Evolutionary conservation across 1,284 basidiomycete genomes (phyloP).

Genomic region (Microbotryomycetes sp.): DNA sequence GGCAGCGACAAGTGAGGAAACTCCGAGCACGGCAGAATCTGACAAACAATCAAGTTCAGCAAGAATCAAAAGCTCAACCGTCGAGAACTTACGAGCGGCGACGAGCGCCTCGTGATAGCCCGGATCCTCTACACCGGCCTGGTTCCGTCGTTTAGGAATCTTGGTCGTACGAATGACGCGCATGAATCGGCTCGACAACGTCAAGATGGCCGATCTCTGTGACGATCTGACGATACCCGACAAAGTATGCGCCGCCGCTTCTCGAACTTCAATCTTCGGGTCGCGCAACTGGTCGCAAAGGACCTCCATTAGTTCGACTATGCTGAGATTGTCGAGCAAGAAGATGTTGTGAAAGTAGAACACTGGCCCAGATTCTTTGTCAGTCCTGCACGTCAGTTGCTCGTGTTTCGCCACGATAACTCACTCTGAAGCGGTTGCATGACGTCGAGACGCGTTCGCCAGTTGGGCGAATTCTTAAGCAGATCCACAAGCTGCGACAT

Average conservation of each 20-base stretch:
- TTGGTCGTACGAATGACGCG: slow-evolving; percentile 55
- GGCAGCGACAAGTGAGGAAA: slow-evolving; percentile 68
- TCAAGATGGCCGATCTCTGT: slow-evolving; percentile 77
- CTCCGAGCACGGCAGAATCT: slow-evolving; percentile 66
- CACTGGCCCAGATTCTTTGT: slow-evolving; percentile 45
- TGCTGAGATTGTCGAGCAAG: slow-evolving; percentile 27
- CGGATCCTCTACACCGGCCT: slow-evolving; percentile 48
- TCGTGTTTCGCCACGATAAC: slow-evolving; percentile 55
- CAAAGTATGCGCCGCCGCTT: slow-evolving; percentile 83
- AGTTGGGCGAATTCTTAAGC: slow-evolving; percentile 43
- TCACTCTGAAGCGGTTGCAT: slow-evolving; percentile 57
- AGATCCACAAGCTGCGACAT: slow-evolving; percentile 43
- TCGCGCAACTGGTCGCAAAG: slow-evolving; percentile 76
- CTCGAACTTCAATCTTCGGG: slow-evolving; percentile 87
- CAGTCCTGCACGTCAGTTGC: slow-evolving; percentile 38
- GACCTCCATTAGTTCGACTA: slow-evolving; percentile 36
- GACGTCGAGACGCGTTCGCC: slow-evolving; percentile 47
- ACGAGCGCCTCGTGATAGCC: slow-evolving; percentile 66
- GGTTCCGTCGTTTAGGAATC: slow-evolving; percentile 62
- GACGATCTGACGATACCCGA: slow-evolving; percentile 88
- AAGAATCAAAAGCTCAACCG: slow-evolving; percentile 3
- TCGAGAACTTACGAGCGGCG: slow-evolving; percentile 60
- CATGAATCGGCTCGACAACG: slow-evolving; percentile 76
- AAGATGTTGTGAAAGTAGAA: slow-evolving; percentile 78
- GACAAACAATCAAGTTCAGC: too few species aligned